phyloP scores from a whole-genome alignment of 78 protist species.

The Dictyostelium brefeldianum region DNA sequence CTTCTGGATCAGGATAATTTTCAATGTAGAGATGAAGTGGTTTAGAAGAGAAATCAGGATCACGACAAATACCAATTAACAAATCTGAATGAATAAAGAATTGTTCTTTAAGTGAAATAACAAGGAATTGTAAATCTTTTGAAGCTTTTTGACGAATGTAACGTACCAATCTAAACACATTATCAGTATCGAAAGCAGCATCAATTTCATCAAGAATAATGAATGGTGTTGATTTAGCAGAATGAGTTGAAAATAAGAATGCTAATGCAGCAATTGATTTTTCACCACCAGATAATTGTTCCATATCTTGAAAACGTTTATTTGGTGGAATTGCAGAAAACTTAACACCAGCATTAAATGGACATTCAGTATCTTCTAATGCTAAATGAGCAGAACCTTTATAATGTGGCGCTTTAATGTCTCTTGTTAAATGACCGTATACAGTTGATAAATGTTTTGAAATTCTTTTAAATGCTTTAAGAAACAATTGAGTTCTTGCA shows the following conservation, averaged over 20 bases:
- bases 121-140: constrained; percentile 89
- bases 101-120: constrained; percentile 94
- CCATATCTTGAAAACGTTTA: constrained; percentile 97
- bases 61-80: constrained; percentile 90
- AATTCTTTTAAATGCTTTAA: constrained; percentile 78
- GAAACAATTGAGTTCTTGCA: constrained; percentile 59
- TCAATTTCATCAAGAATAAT: constrained; percentile 99
- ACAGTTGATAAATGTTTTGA: constrained; percentile 50
- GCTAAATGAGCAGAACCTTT: constrained; percentile 90
- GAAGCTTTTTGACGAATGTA: constrained; percentile 68
- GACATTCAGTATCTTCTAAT: constrained; percentile 91
- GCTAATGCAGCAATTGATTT: constrained; percentile 99
- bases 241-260: constrained; percentile 97
- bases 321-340: constrained; percentile 97
- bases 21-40: background rate
- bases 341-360: constrained; percentile 95
- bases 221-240: constrained; percentile 97
- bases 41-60: constrained; percentile 30
- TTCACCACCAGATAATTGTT: constrained; percentile 99
- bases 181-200: constrained; percentile 98
- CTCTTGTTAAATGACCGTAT: constrained; percentile 91
- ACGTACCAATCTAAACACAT: constrained; percentile 92
- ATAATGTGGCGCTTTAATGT: constrained; percentile 27
- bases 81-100: constrained; percentile 87
- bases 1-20: constrained; percentile 26